Conservation (phyloP, 129 eudicot genomes). For the Artemisia argyi region DNA sequence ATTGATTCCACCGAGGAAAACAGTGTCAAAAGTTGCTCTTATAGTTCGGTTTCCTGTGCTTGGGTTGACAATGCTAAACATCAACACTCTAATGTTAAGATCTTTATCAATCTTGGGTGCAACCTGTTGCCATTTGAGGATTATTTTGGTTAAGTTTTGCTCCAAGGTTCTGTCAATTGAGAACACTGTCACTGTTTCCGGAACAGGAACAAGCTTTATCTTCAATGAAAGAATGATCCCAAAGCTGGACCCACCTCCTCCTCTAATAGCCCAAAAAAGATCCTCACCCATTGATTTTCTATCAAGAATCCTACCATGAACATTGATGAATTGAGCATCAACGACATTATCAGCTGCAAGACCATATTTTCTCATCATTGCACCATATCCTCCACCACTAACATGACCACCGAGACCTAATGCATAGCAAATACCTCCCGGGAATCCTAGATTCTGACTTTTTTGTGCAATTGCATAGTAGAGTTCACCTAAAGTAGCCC, state of each 20-base stretch:
- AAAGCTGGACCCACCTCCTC: constrained; percentile 69
- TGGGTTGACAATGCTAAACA: constrained; percentile 38
- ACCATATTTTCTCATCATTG: constrained; percentile 39
- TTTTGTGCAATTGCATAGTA: constrained; percentile 34
- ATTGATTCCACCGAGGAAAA: constrained; percentile 49
- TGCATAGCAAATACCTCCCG: constrained; percentile 38
- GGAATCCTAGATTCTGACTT: constrained; percentile 34
- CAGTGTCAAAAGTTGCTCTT: constrained; percentile 36
- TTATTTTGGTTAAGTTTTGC: constrained; percentile 40
- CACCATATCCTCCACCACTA: constrained; percentile 41
- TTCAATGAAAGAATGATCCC: constrained; percentile 62
- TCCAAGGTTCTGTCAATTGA: constrained; percentile 36
- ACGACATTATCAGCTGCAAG: constrained; percentile 42
- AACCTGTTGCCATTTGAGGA: constrained; percentile 57
- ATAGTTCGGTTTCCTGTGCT: constrained; percentile 38
- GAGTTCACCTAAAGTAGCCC: constrained; percentile 43
- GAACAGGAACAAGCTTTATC: constrained; percentile 50
- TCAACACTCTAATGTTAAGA: constrained; percentile 41
- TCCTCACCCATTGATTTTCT: constrained; percentile 40
- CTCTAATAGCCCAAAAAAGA: constrained; percentile 49
- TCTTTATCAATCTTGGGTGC: constrained; percentile 37
- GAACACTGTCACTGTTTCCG: constrained; percentile 42
- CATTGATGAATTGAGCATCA: constrained; percentile 35
- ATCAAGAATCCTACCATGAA: constrained; percentile 35
- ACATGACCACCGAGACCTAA: constrained; percentile 37